A percentile compares a stretch with the other conserved stretches of the same genome.
phyloP scores from a whole-genome alignment of 495 filamentous ascomycete genomes.

The Penicillium maclennaniae region DNA sequence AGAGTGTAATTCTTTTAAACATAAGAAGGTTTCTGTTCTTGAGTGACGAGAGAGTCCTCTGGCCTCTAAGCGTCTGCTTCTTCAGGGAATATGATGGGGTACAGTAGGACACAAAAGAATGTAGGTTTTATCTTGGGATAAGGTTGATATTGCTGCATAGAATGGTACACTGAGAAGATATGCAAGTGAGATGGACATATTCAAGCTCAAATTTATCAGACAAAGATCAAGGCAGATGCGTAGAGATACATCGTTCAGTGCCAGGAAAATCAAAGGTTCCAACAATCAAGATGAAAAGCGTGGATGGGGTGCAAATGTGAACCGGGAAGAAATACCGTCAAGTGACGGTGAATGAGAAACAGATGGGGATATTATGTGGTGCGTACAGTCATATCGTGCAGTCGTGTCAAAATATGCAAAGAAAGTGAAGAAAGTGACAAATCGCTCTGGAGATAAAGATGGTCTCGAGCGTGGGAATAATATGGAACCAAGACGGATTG shows the following conservation, averaged over 20 bases:
- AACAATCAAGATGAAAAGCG: neutral
- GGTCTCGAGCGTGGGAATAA: neutral
- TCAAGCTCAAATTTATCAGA: conserved; percentile 7
- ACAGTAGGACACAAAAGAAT: too few relatives aligned
- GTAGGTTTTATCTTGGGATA: too few relatives aligned
- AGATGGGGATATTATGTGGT: conserved; percentile 24
- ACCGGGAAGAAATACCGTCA: conserved; percentile 5
- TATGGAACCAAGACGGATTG: conserved; percentile 1
- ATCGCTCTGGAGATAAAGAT: neutral
- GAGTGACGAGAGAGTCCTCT: too few relatives aligned
- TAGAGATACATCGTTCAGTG: neutral
- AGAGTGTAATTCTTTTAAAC: too few relatives aligned
- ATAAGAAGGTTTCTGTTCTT: too few relatives aligned
- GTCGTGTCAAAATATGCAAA: conserved; percentile 29
- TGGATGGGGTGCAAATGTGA: conserved; percentile 4
- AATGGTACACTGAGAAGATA: neutral
- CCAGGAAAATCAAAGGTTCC: neutral
- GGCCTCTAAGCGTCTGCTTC: too few relatives aligned
- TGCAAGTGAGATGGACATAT: neutral
- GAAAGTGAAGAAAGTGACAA: conserved; percentile 24
- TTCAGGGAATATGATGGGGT: too few relatives aligned
- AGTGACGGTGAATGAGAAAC: conserved; percentile 4
- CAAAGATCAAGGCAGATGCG: neutral
- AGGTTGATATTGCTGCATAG: too few relatives aligned
- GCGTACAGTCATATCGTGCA: conserved; percentile 34